Conservation (phyloP, 352 stramenopile genomes). For the Phytopythium ostracodes region DNA sequence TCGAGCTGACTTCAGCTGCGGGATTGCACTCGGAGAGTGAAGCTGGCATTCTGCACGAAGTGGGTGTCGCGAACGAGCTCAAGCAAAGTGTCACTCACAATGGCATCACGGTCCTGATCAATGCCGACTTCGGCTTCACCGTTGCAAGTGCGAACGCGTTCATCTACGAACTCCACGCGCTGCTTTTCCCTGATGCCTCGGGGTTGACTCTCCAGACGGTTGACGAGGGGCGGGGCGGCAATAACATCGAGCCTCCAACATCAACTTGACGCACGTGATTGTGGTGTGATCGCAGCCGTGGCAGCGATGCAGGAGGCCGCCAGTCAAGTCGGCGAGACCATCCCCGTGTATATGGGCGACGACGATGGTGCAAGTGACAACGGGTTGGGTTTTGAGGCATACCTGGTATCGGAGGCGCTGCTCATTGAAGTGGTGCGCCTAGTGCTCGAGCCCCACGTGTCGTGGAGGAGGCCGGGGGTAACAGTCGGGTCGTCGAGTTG, state of each 20-base stretch:
- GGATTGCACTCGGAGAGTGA: not conserved
- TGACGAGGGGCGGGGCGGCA: not conserved
- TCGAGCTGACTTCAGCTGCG: not conserved
- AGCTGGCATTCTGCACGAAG: not conserved
- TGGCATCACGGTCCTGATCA: slow-evolving; percentile 23
- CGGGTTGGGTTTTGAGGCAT: slow-evolving; percentile 45
- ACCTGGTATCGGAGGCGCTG: slow-evolving; percentile 54
- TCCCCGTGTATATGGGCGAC: slow-evolving; percentile 10
- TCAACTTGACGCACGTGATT: slow-evolving; percentile 13
- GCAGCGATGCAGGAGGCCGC: slow-evolving; percentile 12
- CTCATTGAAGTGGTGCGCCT: slow-evolving; percentile 44
- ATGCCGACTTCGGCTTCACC: slow-evolving; percentile 29
- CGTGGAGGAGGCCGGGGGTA: slow-evolving; percentile 36
- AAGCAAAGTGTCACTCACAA: slow-evolving; percentile 9
- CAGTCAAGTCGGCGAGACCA: slow-evolving; percentile 14
- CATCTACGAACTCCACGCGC: slow-evolving; percentile 20
- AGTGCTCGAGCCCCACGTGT: slow-evolving; percentile 32
- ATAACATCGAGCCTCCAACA: not conserved
- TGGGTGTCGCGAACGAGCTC: slow-evolving; percentile 3
- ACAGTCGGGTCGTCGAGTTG: slow-evolving; percentile 62
- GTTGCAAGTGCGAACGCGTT: slow-evolving; percentile 26
- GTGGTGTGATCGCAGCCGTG: slow-evolving; percentile 22
- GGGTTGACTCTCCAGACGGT: slow-evolving; percentile 24
- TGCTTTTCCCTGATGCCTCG: slow-evolving; percentile 20
- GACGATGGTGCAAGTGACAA: slow-evolving; percentile 7